A percentile compares a stretch with the other conserved stretches of the same genome.
phyloP scores from a whole-genome alignment of 1,284 basidiomycete genomes.

The Marasmius fiardii region DNA sequence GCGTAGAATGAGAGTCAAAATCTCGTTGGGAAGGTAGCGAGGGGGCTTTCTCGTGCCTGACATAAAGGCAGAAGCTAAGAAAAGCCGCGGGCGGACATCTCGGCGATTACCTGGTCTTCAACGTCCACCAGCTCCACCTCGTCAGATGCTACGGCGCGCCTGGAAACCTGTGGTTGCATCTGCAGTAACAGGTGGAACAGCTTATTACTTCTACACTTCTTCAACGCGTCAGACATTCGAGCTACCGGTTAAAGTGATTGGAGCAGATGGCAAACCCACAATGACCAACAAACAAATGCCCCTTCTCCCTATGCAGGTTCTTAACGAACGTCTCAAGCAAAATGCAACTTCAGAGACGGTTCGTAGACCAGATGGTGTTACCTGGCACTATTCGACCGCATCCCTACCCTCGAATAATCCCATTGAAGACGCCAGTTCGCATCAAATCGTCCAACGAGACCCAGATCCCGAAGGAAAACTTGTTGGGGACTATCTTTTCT shows the following conservation, averaged over 20 bases:
- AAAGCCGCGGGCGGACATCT: no score
- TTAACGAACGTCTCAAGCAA: conserved; percentile 59
- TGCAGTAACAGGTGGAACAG: conserved; percentile 44
- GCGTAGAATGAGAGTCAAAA: neutral
- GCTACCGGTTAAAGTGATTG: conserved; percentile 34
- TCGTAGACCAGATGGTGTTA: conserved; percentile 46
- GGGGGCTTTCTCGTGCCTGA: neutral
- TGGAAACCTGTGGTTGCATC: conserved; percentile 63
- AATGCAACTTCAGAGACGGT: conserved; percentile 46
- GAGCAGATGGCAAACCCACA: conserved; percentile 56
- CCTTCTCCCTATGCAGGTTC: conserved; percentile 51
- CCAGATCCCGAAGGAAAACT: conserved; percentile 43
- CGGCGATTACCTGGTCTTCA: no score
- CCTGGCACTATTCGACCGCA: conserved; percentile 77
- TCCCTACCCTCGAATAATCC: conserved; percentile 83
- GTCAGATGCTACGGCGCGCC: conserved; percentile 53
- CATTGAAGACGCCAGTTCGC: conserved; percentile 84
- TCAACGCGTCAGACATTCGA: conserved; percentile 27
- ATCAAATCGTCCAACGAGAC: conserved; percentile 68
- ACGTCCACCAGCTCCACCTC: conserved; percentile 8
- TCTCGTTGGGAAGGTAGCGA: neutral
- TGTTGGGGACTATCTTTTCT: conserved; percentile 77
- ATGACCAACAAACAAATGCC: conserved; percentile 51
- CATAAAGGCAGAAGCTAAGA: neutral
- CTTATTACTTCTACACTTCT: conserved; percentile 44